Percentiles rank a stretch among this genome's conserved stretches.
These are phyloP conservation scores for Leishmania turanica DNA, from an alignment of 208 protist genomes.

Conservation along the genomic window DNA sequence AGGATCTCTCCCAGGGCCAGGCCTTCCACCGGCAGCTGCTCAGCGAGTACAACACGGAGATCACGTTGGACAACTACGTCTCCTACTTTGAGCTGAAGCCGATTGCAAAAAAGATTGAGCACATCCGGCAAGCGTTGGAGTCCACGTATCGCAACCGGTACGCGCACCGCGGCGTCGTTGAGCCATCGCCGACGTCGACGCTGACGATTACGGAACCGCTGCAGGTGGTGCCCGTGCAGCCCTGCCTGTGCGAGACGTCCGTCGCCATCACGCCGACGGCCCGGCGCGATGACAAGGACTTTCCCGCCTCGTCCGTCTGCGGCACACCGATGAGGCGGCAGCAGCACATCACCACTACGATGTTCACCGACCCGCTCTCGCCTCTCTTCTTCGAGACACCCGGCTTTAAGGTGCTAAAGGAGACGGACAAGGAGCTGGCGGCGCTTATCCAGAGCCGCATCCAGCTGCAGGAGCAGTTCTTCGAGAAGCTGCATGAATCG, in stretches of 20 bases:
- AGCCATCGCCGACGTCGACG: background rate
- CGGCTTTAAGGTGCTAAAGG: slow-evolving; percentile 19
- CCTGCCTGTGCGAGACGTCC: background rate
- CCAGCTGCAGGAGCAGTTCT: slow-evolving; percentile 57
- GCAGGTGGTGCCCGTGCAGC: background rate
- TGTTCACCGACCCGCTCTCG: slow-evolving; percentile 23
- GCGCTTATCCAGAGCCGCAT: slow-evolving; percentile 34
- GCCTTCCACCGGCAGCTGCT: slow-evolving; percentile 81
- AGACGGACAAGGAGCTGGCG: slow-evolving; percentile 27
- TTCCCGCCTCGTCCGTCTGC: background rate
- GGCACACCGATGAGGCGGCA: too few species aligned
- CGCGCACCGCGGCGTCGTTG: slow-evolving; percentile 11
- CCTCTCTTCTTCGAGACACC: slow-evolving; percentile 22
- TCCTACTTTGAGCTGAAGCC: slow-evolving; percentile 83
- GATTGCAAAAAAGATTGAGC: slow-evolving; percentile 71
- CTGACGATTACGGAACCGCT: background rate
- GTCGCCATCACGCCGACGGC: slow-evolving; percentile 22
- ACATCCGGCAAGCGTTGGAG: slow-evolving; percentile 47
- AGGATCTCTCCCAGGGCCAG: slow-evolving; percentile 69
- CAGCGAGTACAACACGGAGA: slow-evolving; percentile 85
- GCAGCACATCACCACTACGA: slow-evolving; percentile 3
- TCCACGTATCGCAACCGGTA: slow-evolving; percentile 11
- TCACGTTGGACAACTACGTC: slow-evolving; percentile 86
- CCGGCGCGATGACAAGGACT: background rate
- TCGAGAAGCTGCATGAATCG: slow-evolving; percentile 56